A percentile compares a stretch with the other conserved stretches of the same genome.
phyloP scores from a whole-genome alignment of 2,329 filamentous ascomycete genomes.

The Trichoderma sp. region DNA sequence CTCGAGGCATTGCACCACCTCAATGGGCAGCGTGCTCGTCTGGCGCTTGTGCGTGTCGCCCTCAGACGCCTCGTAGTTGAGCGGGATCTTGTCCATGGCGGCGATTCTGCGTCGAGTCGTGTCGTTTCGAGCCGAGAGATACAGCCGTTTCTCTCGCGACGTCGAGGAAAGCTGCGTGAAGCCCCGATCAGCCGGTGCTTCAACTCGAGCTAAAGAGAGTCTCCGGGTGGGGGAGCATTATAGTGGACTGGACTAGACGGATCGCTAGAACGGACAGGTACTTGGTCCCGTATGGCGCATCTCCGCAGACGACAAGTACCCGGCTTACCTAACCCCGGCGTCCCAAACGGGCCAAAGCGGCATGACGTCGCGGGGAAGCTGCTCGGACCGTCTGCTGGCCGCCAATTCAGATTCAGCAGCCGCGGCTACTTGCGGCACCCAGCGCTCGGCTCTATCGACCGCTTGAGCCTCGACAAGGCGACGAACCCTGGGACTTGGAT shows the following conservation, averaged over 20 bases:
- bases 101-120: not conserved
- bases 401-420: not conserved
- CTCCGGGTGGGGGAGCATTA: constrained; percentile 3
- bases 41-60: constrained; percentile 68
- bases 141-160: not conserved
- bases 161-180: not conserved
- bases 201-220: not conserved
- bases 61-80: constrained; percentile 72
- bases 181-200: constrained; percentile 3
- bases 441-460: constrained; percentile 11
- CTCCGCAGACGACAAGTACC: not conserved
- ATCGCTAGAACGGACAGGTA: not conserved
- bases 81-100: constrained; percentile 61
- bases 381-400: not conserved
- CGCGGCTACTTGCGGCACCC: constrained; percentile 18
- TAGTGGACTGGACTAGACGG: too few relatives aligned
- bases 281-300: not conserved
- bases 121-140: not conserved
- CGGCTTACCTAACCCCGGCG: not conserved
- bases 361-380: constrained; percentile 4
- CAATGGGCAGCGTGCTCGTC: constrained; percentile 68
- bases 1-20: constrained; percentile 86
- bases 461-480: constrained; percentile 4
- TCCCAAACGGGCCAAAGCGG: constrained; percentile 3
- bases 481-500: not conserved